These are phyloP conservation scores for Clitoria ternatea DNA, from an alignment of 306 rosid species.

Conservation along the genomic window DNA sequence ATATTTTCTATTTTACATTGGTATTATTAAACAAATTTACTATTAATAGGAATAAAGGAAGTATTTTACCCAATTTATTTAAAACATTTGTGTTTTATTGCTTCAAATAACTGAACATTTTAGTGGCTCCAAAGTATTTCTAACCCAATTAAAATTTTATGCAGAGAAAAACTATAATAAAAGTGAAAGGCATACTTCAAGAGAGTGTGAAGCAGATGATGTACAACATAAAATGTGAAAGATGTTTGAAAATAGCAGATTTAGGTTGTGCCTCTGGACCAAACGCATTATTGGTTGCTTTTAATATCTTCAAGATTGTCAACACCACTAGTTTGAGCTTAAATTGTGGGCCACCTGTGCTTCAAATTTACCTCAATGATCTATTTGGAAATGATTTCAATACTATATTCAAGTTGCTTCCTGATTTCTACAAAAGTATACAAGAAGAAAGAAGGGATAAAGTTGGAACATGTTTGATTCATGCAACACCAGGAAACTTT, in stretches of 20 bases:
- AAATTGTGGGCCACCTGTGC: background rate
- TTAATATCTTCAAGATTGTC: background rate
- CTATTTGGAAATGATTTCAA: constrained; percentile 55
- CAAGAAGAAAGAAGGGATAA: background rate
- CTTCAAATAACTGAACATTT: no score
- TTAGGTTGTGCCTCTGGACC: background rate
- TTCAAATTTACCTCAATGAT: constrained; percentile 47
- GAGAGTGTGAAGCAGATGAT: background rate
- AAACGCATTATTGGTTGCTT: background rate
- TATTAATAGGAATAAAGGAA: no score
- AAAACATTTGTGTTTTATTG: no score
- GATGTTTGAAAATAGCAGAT: background rate
- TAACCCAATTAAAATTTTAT: background rate
- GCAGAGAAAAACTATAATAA: background rate
- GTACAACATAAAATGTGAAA: background rate
- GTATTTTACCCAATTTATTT: no score
- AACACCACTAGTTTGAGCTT: background rate
- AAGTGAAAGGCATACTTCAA: background rate
- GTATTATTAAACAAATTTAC: no score
- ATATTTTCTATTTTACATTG: no score
- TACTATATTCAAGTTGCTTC: constrained; percentile 30
- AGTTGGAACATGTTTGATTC: constrained; percentile 31
- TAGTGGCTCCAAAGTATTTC: no score
- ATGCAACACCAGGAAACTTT: constrained; percentile 50
- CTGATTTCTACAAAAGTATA: constrained; percentile 23